Evolutionary conservation across 345 rosid genomes (phyloP).

Genomic region (Populus euphratica): DNA sequence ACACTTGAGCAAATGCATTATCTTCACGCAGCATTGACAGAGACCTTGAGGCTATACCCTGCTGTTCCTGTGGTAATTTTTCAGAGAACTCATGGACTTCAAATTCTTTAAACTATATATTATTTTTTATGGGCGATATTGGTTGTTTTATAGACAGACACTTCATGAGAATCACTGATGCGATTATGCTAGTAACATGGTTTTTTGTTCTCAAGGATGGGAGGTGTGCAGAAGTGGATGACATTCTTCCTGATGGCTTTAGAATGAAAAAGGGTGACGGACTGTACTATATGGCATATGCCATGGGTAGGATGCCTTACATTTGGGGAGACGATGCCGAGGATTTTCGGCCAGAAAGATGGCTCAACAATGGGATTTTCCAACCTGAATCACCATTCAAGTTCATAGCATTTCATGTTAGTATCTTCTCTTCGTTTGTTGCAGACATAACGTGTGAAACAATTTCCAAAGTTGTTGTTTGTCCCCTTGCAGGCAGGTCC

Average conservation of each 20-base stretch:
- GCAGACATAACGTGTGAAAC: neutral
- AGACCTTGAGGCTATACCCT: constrained; percentile 73
- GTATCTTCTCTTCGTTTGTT: neutral
- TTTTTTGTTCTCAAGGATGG: constrained; percentile 43
- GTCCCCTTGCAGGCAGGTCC: constrained; percentile 66
- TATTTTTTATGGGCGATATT: too few relatives aligned
- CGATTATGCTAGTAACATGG: neutral
- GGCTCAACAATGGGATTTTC: constrained; percentile 61
- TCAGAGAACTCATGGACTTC: neutral
- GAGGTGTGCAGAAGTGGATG: constrained; percentile 58
- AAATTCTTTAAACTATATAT: neutral
- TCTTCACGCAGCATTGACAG: constrained; percentile 74
- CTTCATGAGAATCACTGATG: too few relatives aligned
- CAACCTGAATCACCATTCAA: constrained; percentile 69
- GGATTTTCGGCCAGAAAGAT: constrained; percentile 68
- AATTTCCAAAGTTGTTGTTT: neutral
- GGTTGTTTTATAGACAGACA: too few relatives aligned
- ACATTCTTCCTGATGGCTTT: constrained; percentile 63
- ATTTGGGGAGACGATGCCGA: constrained; percentile 79
- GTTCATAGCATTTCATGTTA: constrained; percentile 59
- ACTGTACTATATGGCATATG: constrained; percentile 50
- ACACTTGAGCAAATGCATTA: constrained; percentile 61
- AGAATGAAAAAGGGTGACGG: constrained; percentile 62
- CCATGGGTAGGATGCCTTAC: constrained; percentile 76
- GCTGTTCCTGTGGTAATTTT: constrained; percentile 52